Evolutionary conservation across 2,329 filamentous ascomycete species (phyloP), one percentile per base, ranked within the genome.

Genomic region (Alternaria metachromatica): DNA sequence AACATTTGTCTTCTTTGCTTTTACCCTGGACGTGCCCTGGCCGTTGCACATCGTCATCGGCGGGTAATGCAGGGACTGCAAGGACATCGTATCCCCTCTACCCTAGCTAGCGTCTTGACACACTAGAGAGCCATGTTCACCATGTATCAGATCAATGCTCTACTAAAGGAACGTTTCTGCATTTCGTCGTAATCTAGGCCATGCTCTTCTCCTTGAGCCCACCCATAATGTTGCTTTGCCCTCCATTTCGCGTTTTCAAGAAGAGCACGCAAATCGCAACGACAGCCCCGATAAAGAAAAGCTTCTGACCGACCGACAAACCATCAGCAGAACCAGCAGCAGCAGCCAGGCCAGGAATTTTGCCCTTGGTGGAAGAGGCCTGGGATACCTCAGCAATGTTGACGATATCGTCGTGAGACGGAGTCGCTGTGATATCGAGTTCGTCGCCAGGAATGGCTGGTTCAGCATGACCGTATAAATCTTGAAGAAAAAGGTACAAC

Each of bases 251-350:
- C 49, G 77, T 80, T 65, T 75, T 79, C 61, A 83, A 58, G 66
- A 82, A 83, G 51, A 81, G 65, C 53, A 75, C 73, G 59, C 82
- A 83, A 50, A 80, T 73, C 41, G 76, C 79, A 60, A 84, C 72
- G 60, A 86, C 80, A 48, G 80, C 76, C 26, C 75, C 81, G 53
- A 84, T 65, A 64, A 84, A 75, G 63, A 83, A 80, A 37, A 85
- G 59, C 79, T 86, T 86, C 66, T 81, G 78, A 37, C 76, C 69
- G 62, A 79, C 66, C 57, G 81, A 82, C 57, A 85, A 72, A 30
- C 82, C 83, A 57, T 79, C 72, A 25, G 68, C 69, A 51, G 64
- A 33, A 18, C 64, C 65, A 28, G 65, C 65, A 51, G 64, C 60
- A 58, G 67, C 61, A 23, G 63, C 65, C 43, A 72, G 61, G 25